A percentile compares a stretch with the other conserved stretches of the same genome.
Conservation (phyloP, 2,329 filamentous ascomycete species). For the Xylaria sp. region DNA sequence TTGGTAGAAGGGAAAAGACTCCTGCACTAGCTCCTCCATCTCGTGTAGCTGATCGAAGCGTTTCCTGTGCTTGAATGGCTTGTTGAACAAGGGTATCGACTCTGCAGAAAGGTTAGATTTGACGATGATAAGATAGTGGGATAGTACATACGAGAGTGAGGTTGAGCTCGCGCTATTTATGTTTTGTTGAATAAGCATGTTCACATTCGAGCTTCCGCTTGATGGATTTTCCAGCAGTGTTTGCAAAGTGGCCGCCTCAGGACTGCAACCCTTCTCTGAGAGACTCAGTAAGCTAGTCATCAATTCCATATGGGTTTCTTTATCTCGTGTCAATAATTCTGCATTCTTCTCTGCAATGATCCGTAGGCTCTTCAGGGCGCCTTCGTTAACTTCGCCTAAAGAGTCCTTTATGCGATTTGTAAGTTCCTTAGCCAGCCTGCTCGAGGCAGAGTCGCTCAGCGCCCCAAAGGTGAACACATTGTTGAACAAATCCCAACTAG, state of each 20-base stretch:
- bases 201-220: slow-evolving; percentile 56
- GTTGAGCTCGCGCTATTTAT: slow-evolving; percentile 60
- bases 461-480: slow-evolving; percentile 57
- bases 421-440: slow-evolving; percentile 51
- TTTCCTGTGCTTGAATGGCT: slow-evolving; percentile 53
- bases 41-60: slow-evolving; percentile 49
- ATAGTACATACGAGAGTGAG: slow-evolving; percentile 60
- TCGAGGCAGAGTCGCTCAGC: slow-evolving; percentile 51
- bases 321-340: slow-evolving; percentile 56
- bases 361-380: slow-evolving; percentile 59
- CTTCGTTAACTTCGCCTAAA: slow-evolving; percentile 40
- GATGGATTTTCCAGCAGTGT: slow-evolving; percentile 58
- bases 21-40: slow-evolving; percentile 42
- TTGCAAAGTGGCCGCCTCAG: slow-evolving; percentile 56
- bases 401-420: slow-evolving; percentile 38
- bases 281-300: slow-evolving; percentile 64
- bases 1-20: slow-evolving; percentile 65
- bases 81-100: slow-evolving; percentile 65
- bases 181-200: slow-evolving; percentile 65
- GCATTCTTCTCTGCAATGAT: slow-evolving; percentile 59
- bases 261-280: slow-evolving; percentile 58
- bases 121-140: background rate
- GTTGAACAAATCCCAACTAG: slow-evolving; percentile 59
- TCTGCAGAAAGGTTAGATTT: slow-evolving; percentile 48
- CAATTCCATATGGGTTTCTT: slow-evolving; percentile 59